Base-by-base conservation (phyloP, 805 yeast species). In the Barnettozyma californica region DNA sequence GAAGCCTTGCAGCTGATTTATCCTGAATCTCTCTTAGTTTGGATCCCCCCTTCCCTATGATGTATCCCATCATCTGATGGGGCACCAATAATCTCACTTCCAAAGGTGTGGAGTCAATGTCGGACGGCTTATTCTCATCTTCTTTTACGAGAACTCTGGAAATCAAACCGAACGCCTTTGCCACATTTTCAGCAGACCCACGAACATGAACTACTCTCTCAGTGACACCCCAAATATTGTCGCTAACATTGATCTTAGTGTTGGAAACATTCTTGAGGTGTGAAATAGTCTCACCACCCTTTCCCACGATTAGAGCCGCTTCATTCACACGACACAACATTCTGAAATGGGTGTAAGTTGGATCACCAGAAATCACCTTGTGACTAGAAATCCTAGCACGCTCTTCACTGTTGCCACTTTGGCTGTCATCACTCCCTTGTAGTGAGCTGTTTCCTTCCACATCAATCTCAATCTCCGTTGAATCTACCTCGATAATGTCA, bases 1-100 rank as follows among this genome's bases (percentile, higher is more conserved):
- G 77, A 48, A 89, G 71, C 49, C 78, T 74, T 2, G 95, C 91
- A 3, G 92, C 90, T 14, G 94, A 85, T 52, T 76, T 75, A 47
- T 84, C 90, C 65, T 88, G 95, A 53, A 88, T 87, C 63, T 87
- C 92, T 55, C 87, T 74, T 60, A 89, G 81, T 56, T 81, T 77
- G 21, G 78, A 69, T 19, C 95, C 95, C 44, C 75, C 81, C 57
- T 83, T 83, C 10, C 96, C 96, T 52, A 87, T 87, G 40, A 89
- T 76, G 57, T 76, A 84, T 0, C 95, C 95, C 72, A 87, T 85
- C 61, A 85, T 67, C 9, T 84, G 82, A 64, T 87, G 90, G 5
- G 96, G 94, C 26, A 89, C 74, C 45, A 89, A 68, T 14, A 88
- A 57, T 54, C 81, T 75, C 55, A 89, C 63, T 35, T 76, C 75